These are phyloP conservation scores for Candida ipomoeae DNA, from an alignment of 805 yeast genomes.

Conservation along the genomic window DNA sequence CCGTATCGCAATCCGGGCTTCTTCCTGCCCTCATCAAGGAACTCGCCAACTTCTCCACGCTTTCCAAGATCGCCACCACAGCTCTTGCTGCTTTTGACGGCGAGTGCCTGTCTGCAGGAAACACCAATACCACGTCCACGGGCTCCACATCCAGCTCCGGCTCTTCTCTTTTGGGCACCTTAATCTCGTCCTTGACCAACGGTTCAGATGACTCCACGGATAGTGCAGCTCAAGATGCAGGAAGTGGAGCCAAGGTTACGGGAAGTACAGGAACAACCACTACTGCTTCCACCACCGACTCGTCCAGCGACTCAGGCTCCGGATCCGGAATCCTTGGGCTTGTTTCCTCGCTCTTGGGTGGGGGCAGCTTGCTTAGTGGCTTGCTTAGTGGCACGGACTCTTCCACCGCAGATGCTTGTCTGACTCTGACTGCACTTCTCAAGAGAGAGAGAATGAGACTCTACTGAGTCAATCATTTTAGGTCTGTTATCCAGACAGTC, in stretches of 20 bases:
- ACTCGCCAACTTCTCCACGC: slow-evolving; percentile 30
- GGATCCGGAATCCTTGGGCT: slow-evolving; percentile 3
- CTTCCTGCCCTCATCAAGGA: slow-evolving; percentile 31
- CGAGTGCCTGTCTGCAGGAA: slow-evolving; percentile 20
- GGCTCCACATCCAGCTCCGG: slow-evolving; percentile 2
- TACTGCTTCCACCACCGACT: neutral
- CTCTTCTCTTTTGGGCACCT: neutral
- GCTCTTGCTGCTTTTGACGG: slow-evolving; percentile 34
- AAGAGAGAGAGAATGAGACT: slow-evolving; percentile 10
- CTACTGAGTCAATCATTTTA: neutral
- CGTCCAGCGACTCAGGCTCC: neutral
- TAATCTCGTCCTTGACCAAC: neutral
- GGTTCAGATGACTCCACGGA: neutral
- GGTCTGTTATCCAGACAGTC: no score
- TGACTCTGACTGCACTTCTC: slow-evolving; percentile 5
- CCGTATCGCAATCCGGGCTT: slow-evolving; percentile 31
- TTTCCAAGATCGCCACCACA: slow-evolving; percentile 31
- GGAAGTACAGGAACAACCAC: neutral
- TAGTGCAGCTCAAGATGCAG: no score
- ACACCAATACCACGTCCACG: slow-evolving; percentile 1
- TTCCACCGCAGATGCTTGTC: slow-evolving; percentile 9
- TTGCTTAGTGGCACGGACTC: slow-evolving; percentile 13
- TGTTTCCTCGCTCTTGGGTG: slow-evolving; percentile 4
- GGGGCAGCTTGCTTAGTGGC: slow-evolving; percentile 9
- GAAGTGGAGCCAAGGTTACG: no score